These are phyloP conservation scores for Parmelia sp. DNA, from an alignment of 495 filamentous ascomycete genomes.

Conservation along the genomic window DNA sequence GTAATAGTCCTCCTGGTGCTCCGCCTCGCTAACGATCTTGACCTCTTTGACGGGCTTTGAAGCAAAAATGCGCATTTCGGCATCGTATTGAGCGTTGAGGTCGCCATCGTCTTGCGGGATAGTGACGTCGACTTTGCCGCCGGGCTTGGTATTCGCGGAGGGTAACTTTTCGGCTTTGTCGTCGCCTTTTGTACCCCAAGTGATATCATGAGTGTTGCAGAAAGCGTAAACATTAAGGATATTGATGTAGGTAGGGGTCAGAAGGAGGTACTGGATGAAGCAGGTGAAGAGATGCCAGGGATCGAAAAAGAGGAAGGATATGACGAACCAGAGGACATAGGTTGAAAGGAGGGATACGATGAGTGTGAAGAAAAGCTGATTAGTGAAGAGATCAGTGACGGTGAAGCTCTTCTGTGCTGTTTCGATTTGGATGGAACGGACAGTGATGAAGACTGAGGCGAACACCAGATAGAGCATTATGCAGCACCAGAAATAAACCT, in stretches of 20 bases:
- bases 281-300: conserved; percentile 99
- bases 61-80: conserved; percentile 69
- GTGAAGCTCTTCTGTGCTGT: conserved; percentile 52
- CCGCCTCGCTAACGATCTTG: conserved; percentile 51
- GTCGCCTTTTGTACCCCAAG: conserved; percentile 95
- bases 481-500: conserved; percentile 93
- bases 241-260: conserved; percentile 94
- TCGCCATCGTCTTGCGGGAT: conserved; percentile 81
- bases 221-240: conserved; percentile 97
- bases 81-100: conserved; percentile 89
- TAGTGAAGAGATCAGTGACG: conserved; percentile 67
- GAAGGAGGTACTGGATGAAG: conserved; percentile 91
- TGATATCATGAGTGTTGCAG: conserved; percentile 96
- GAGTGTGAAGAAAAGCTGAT: conserved; percentile 85
- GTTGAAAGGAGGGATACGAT: conserved; percentile 88
- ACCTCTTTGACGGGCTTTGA: conserved; percentile 64
- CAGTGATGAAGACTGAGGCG: conserved; percentile 91
- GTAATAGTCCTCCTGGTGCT: conserved; percentile 97
- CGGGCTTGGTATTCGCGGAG: conserved; percentile 73
- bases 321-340: conserved; percentile 87
- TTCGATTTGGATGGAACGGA: conserved; percentile 69
- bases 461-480: conserved; percentile 96
- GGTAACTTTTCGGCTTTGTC: conserved; percentile 81
- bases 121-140: conserved; percentile 89
- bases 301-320: conserved; percentile 92